Percentiles rank a stretch among this genome's conserved stretches.
Conservation (phyloP, 2,329 filamentous ascomycete species). For the Penicillium griseofulvum region DNA sequence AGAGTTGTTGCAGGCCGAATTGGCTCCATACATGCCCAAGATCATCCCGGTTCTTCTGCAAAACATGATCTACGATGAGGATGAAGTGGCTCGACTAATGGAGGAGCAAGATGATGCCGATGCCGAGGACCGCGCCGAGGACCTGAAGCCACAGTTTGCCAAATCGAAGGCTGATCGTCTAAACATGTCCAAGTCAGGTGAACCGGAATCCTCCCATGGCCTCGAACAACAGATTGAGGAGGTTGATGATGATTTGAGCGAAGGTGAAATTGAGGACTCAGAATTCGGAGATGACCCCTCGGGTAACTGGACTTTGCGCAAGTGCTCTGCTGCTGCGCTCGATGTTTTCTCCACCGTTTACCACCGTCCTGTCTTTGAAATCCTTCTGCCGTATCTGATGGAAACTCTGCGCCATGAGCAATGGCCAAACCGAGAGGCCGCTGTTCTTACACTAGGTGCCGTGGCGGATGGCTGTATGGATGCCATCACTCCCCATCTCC, state of each 20-base stretch:
- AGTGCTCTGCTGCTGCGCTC: conserved; percentile 92
- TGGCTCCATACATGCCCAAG: conserved; percentile 75
- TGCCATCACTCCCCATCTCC: conserved; percentile 84
- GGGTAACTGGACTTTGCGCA: conserved; percentile 90
- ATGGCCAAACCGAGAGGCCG: conserved; percentile 90
- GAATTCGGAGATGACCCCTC: conserved; percentile 74
- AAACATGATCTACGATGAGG: conserved; percentile 94
- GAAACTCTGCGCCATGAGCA: conserved; percentile 83
- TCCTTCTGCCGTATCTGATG: conserved; percentile 88
- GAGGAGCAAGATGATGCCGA: conserved; percentile 87
- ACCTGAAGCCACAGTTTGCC: conserved; percentile 90
- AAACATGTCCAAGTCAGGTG: conserved; percentile 50
- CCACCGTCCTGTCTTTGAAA: conserved; percentile 80
- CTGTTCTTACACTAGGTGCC: conserved; percentile 88
- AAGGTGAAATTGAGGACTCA: conserved; percentile 80
- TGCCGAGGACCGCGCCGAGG: conserved; percentile 81
- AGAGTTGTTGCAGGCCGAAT: conserved; percentile 69
- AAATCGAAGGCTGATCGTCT: conserved; percentile 63
- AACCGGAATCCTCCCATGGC: conserved; percentile 31
- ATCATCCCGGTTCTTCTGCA: conserved; percentile 88
- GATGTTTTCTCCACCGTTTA: conserved; percentile 94
- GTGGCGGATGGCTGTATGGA: conserved; percentile 93
- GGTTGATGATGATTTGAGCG: conserved; percentile 66
- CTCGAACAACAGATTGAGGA: conserved; percentile 49
- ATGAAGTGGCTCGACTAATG: conserved; percentile 83